Evolutionary conservation across 1,284 basidiomycete species (phyloP).

Genomic region (Microbotryum scabiosae): DNA sequence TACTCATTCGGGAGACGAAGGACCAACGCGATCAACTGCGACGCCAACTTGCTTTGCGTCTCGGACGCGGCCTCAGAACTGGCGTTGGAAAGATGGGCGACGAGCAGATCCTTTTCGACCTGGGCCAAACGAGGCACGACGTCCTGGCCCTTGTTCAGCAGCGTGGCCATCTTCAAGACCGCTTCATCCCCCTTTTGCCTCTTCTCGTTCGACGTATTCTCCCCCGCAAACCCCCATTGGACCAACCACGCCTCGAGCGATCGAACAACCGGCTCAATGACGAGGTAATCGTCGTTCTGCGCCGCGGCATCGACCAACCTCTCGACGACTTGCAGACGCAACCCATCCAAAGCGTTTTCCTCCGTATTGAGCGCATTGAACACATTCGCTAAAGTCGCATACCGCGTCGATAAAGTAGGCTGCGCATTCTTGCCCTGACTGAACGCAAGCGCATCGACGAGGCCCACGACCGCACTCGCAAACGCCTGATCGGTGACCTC

Average conservation of each 20-base stretch:
- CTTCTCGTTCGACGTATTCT: constrained; percentile 50
- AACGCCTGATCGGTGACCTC: constrained; percentile 15
- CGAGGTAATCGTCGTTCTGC: constrained; percentile 59
- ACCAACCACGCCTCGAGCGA: constrained; percentile 64
- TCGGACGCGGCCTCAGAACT: constrained; percentile 48
- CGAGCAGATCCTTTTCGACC: constrained; percentile 10
- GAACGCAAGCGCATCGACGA: constrained; percentile 17
- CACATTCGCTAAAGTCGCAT: constrained; percentile 65
- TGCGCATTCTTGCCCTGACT: constrained; percentile 6
- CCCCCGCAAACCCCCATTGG: constrained; percentile 60
- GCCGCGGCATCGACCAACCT: constrained; percentile 56
- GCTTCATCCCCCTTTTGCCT: constrained; percentile 10
- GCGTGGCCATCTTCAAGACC: constrained; percentile 57
- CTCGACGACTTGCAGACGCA: constrained; percentile 52
- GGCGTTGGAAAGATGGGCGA: constrained; percentile 41
- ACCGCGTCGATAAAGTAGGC: constrained; percentile 27
- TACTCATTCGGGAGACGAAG: constrained; percentile 62
- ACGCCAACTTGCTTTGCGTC: constrained; percentile 26
- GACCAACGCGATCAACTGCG: constrained; percentile 46
- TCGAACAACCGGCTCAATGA: constrained; percentile 55
- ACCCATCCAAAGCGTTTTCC: constrained; percentile 36
- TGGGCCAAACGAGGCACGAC: constrained; percentile 49
- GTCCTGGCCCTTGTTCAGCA: constrained; percentile 45
- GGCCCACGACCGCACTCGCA: constrained; percentile 8
- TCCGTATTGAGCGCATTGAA: constrained; percentile 65